These are phyloP conservation scores for Arabidopsis thaliana DNA, from an alignment of 345 rosid species.

Conservation along the genomic window DNA sequence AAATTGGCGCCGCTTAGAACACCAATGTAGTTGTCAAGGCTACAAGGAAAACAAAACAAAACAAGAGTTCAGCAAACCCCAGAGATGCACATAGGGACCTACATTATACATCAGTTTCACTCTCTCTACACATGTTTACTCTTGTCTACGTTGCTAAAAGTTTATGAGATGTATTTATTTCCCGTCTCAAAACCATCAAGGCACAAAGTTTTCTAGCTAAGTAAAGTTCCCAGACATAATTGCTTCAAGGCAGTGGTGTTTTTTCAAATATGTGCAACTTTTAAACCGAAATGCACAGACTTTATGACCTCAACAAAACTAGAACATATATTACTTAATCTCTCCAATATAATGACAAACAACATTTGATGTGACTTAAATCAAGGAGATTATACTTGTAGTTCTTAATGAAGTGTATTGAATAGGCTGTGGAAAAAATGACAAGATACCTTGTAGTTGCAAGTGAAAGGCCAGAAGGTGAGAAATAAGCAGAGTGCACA, in stretches of 20 bases:
- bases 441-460: conserved; percentile 75
- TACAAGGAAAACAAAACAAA: conserved; percentile 41
- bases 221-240: neutral
- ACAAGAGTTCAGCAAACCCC: neutral
- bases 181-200: neutral
- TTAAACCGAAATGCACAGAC: neutral
- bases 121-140: conserved; percentile 14
- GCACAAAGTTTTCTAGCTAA: neutral
- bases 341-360: neutral
- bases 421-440: neutral
- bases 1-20: conserved; percentile 60
- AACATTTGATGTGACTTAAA: neutral
- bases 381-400: neutral
- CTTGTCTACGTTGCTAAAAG: neutral
- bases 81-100: neutral
- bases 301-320: neutral
- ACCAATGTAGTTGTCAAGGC: conserved; percentile 66
- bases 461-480: conserved; percentile 75
- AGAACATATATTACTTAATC: neutral
- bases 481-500: conserved; percentile 87
- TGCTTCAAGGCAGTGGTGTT: neutral
- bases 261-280: neutral
- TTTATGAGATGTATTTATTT: neutral
- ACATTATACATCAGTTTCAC: neutral
- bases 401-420: neutral